phyloP scores from a whole-genome alignment of 2,329 filamentous ascomycete genomes.

The Canariomyces notabilis region DNA sequence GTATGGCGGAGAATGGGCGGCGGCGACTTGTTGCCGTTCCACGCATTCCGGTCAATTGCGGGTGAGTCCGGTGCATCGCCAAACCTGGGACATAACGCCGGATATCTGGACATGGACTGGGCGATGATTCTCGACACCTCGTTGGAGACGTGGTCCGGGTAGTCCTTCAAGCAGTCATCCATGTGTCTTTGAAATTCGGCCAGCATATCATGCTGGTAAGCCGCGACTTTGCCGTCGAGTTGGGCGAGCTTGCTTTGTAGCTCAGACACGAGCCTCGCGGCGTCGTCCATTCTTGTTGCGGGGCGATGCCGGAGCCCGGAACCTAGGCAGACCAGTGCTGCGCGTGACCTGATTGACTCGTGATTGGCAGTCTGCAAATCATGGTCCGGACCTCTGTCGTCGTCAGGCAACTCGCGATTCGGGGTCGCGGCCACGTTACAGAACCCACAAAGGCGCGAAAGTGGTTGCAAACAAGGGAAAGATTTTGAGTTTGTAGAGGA shows the following conservation, averaged over 20 bases:
- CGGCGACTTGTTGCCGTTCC: slow-evolving; percentile 32
- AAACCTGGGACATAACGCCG: slow-evolving; percentile 36
- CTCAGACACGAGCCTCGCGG: slow-evolving; percentile 45
- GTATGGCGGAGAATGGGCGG: slow-evolving; percentile 38
- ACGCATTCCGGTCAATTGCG: slow-evolving; percentile 13
- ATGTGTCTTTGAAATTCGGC: slow-evolving; percentile 53
- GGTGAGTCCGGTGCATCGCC: slow-evolving; percentile 27
- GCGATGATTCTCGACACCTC: slow-evolving; percentile 44
- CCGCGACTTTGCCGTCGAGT: slow-evolving; percentile 52
- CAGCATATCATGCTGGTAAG: slow-evolving; percentile 53
- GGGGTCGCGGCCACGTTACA: background rate
- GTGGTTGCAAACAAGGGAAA: background rate
- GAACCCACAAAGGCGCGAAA: background rate
- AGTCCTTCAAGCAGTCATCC: slow-evolving; percentile 44
- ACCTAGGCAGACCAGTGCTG: slow-evolving; percentile 12
- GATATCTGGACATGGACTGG: slow-evolving; percentile 40
- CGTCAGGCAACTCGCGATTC: background rate
- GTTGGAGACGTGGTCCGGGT: slow-evolving; percentile 42
- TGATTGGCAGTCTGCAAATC: slow-evolving; percentile 15
- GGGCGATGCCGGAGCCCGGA: slow-evolving; percentile 12
- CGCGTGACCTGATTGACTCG: slow-evolving; percentile 20
- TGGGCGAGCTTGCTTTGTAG: slow-evolving; percentile 50
- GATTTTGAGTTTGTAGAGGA: background rate
- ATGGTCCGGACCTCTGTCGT: slow-evolving; percentile 11
- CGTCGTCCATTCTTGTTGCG: slow-evolving; percentile 41